Conservation (phyloP, 2,329 filamentous ascomycete genomes). For the Pestalotiopsis sp. region DNA sequence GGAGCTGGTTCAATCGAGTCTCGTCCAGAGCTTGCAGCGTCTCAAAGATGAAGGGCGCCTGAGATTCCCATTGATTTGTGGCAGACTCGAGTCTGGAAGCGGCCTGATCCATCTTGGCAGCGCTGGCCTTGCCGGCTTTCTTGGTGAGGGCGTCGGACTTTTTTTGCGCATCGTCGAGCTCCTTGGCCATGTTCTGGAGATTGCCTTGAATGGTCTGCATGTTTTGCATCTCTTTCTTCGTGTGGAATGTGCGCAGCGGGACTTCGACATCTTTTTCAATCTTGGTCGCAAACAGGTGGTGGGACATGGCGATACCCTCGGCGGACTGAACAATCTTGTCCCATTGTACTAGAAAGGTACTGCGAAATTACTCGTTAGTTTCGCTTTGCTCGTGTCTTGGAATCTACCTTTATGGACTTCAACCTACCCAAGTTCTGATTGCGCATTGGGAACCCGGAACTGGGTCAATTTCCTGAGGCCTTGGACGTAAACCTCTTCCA, state of each 20-base stretch:
- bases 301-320: slow-evolving; percentile 79
- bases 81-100: slow-evolving; percentile 73
- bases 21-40: slow-evolving; percentile 90
- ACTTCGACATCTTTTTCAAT: slow-evolving; percentile 88
- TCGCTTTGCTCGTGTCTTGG: neutral
- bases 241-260: slow-evolving; percentile 75
- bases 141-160: slow-evolving; percentile 81
- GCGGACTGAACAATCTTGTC: slow-evolving; percentile 79
- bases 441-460: slow-evolving; percentile 71
- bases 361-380: slow-evolving; percentile 36
- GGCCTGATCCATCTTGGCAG: slow-evolving; percentile 76
- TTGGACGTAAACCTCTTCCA: slow-evolving; percentile 87
- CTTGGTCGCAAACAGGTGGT: slow-evolving; percentile 75
- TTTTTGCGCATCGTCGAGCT: slow-evolving; percentile 80
- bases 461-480: slow-evolving; percentile 79
- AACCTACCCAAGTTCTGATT: slow-evolving; percentile 81
- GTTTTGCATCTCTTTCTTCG: slow-evolving; percentile 74
- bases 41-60: slow-evolving; percentile 94
- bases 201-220: slow-evolving; percentile 83
- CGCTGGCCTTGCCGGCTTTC: slow-evolving; percentile 75
- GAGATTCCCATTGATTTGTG: slow-evolving; percentile 86
- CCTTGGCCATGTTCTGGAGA: slow-evolving; percentile 75
- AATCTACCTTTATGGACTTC: neutral
- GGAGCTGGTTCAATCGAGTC: slow-evolving; percentile 81
- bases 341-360: slow-evolving; percentile 90